Base-by-base conservation (phyloP, 2,329 filamentous ascomycete species). In the Endocalyx cinctus region DNA sequence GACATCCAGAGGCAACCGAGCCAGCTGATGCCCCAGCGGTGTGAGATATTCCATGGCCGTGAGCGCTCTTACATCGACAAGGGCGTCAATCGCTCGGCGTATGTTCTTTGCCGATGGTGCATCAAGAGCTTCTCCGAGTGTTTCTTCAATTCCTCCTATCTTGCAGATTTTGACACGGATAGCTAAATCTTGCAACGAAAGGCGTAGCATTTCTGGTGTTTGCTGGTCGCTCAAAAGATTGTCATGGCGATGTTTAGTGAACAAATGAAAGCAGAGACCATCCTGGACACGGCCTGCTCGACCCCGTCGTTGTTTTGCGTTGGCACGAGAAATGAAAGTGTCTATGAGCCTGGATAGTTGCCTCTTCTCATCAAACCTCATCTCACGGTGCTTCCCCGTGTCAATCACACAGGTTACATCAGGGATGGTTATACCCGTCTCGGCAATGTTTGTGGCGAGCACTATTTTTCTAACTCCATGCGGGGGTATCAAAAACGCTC, bases 121-220 rank as follows among this genome's bases (percentile, higher is more conserved):
- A 54, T 98, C 92, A 12, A 98, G 70, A 4, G 92, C 92, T 58
- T 89, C 80, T 15, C 84, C 77, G 8, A 98, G 70, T 0, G 89
- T 96, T 48, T 90, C 79, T 55, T 97, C 90, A 34, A 97, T 94
- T 25, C 87, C 83, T 10, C 92, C 92, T 27, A 98, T 76, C 53
- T 94, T 94, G 69, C 90, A 98, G 28, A 96, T 95, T 63, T 98
- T 98, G 45, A 97, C 89, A 7, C 92, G 81, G 56, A 98, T 89
- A 5, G 94, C 88, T 10, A 98, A 70, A 53, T 98, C 92, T 59
- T 98, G 92, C 10, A 98, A 68, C 0, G 92, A 96, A 4, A 98
- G 69, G 1, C 92, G 83, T 25, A 98, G 77, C 79, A 98, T 94
- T 59, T 98, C 92, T 0, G 92, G 94, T 0, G 87, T 95, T 63